These are phyloP conservation scores for Irpex sp. DNA, from an alignment of 1,284 basidiomycete genomes.

Conservation along the genomic window DNA sequence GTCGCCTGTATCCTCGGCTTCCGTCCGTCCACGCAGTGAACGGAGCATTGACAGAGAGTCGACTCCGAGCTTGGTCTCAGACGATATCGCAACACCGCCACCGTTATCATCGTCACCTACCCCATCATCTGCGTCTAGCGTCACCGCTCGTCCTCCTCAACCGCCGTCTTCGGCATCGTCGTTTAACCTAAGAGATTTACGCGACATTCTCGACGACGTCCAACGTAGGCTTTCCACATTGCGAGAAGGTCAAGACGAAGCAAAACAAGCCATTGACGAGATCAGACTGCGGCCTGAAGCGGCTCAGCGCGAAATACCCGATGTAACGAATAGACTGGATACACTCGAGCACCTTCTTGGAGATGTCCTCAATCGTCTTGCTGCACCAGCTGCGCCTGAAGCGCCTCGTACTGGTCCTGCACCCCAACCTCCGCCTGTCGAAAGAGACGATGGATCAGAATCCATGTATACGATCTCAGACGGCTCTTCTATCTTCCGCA, in stretches of 20 bases:
- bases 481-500: slow-evolving; percentile 8
- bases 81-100: slow-evolving; percentile 14
- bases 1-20: slow-evolving; percentile 23
- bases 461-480: slow-evolving; percentile 5
- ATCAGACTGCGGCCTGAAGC: slow-evolving; percentile 28
- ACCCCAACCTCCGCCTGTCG: background rate
- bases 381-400: slow-evolving; percentile 1
- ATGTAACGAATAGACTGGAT: slow-evolving; percentile 33
- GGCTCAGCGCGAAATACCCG: slow-evolving; percentile 28
- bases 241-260: slow-evolving; percentile 53
- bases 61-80: slow-evolving; percentile 1
- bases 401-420: slow-evolving; percentile 3
- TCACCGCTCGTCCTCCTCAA: slow-evolving; percentile 39
- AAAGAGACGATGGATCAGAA: slow-evolving; percentile 9
- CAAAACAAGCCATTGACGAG: slow-evolving; percentile 48
- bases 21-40: slow-evolving; percentile 3
- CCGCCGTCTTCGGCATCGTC: slow-evolving; percentile 25
- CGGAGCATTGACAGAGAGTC: background rate
- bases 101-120: slow-evolving; percentile 28
- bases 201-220: slow-evolving; percentile 45
- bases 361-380: slow-evolving; percentile 19
- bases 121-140: slow-evolving; percentile 38
- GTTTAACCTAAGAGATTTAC: slow-evolving; percentile 27
- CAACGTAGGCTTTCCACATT: slow-evolving; percentile 49
- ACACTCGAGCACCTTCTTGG: slow-evolving; percentile 43